These are phyloP conservation scores for Talaromyces verruculosus DNA, from an alignment of 2,329 filamentous ascomycete species.

Conservation along the genomic window DNA sequence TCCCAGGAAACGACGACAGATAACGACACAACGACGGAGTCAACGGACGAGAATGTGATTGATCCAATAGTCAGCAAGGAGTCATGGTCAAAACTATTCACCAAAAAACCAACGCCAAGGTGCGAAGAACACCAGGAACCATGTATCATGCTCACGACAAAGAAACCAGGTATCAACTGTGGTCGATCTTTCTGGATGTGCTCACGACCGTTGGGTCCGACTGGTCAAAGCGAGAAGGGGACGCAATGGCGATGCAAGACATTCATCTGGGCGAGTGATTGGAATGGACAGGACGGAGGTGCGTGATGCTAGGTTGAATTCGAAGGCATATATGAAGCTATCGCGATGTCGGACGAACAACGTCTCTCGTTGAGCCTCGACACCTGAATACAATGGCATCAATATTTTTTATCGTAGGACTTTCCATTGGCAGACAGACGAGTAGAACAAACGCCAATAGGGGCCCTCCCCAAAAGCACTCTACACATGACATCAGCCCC, in stretches of 20 bases:
- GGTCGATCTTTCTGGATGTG: conserved; percentile 68
- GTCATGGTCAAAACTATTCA: conserved; percentile 81
- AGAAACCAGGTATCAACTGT: conserved; percentile 83
- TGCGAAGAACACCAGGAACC: conserved; percentile 84
- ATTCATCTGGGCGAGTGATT: conserved; percentile 71
- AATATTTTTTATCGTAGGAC: background rate
- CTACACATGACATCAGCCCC: background rate
- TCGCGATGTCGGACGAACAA: background rate
- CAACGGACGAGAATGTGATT: conserved; percentile 50
- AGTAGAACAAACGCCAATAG: background rate
- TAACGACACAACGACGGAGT: conserved; percentile 12
- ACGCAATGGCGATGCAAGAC: conserved; percentile 86
- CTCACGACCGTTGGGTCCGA: conserved; percentile 76
- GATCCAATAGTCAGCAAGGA: conserved; percentile 74
- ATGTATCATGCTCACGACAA: conserved; percentile 79
- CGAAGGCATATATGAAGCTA: background rate
- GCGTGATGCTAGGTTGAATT: background rate
- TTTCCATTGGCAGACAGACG: background rate
- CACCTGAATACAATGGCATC: background rate
- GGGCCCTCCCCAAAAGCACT: background rate
- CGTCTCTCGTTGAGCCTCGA: background rate
- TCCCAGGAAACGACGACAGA: background rate
- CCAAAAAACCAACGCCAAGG: conserved; percentile 68
- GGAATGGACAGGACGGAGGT: conserved; percentile 44
- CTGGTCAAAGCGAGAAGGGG: conserved; percentile 77